These are phyloP conservation scores for Rhynchospora breviuscula DNA, from an alignment of 176 grass and related monocot genomes.

Conservation along the genomic window DNA sequence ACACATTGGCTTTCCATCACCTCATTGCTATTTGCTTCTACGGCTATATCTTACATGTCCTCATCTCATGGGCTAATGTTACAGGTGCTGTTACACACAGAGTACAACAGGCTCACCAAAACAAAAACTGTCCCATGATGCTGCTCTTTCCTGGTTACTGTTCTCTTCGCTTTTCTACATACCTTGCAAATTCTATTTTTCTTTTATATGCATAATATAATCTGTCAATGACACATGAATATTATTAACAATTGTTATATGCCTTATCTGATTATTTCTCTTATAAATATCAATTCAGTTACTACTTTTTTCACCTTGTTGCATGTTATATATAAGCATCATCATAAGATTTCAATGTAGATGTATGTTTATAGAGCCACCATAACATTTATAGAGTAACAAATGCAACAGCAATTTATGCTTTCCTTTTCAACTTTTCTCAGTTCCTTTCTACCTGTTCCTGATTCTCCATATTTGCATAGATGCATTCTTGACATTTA, in stretches of 20 bases:
- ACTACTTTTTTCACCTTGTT: not conserved
- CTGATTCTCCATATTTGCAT: not conserved
- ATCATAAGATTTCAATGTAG: not conserved
- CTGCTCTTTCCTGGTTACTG: conserved; percentile 83
- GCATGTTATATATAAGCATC: no score
- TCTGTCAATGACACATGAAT: not conserved
- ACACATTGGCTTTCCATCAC: not conserved
- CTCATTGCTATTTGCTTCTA: not conserved
- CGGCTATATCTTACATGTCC: not conserved
- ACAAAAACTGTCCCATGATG: conserved; percentile 67
- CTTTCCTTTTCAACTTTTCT: not conserved
- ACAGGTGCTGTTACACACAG: conserved; percentile 81
- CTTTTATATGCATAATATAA: not conserved
- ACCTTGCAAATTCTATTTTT: not conserved
- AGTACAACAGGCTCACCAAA: conserved; percentile 57
- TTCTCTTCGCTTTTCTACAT: conserved; percentile 2
- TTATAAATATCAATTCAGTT: not conserved
- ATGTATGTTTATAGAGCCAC: not conserved
- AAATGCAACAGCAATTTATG: not conserved
- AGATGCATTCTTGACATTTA: not conserved
- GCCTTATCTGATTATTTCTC: not conserved
- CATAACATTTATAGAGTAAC: not conserved
- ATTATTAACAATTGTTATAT: not conserved
- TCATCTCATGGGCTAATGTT: not conserved
- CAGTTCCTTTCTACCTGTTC: not conserved